Conservation (phyloP, 176 grass and related monocot species). For the Themeda triandra region DNA sequence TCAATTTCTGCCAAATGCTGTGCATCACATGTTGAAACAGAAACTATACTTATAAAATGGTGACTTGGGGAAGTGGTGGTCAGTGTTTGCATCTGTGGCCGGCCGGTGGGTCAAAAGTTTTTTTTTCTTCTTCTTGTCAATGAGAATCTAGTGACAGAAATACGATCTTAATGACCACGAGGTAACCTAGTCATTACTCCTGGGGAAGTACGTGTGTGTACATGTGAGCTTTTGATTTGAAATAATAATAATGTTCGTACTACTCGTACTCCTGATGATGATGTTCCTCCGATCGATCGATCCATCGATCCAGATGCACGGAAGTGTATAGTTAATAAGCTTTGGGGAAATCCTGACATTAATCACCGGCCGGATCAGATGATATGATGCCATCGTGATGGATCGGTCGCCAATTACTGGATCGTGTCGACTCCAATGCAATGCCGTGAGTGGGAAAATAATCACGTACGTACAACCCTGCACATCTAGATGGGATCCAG, state of each 20-base stretch:
- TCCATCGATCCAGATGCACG: background rate
- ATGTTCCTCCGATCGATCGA: background rate
- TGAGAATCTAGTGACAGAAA: constrained; percentile 22
- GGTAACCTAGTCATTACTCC: background rate
- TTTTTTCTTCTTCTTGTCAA: background rate
- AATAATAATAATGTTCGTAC: no score
- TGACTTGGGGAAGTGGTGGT: background rate
- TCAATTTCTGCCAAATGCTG: background rate
- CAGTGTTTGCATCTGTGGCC: background rate
- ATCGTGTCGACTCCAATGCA: background rate
- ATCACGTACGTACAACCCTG: background rate
- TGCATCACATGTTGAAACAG: background rate
- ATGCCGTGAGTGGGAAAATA: background rate
- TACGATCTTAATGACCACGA: background rate
- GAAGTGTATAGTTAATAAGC: background rate
- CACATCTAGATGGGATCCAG: background rate
- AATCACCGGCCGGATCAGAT: background rate
- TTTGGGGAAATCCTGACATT: background rate
- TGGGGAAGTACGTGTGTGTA: background rate
- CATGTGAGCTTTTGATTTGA: no score
- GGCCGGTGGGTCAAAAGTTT: constrained; percentile 1
- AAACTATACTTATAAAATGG: background rate
- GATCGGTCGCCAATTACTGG: background rate
- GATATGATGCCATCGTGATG: no score
- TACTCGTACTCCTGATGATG: background rate